Evolutionary conservation across 257 asterid species (phyloP), one percentile per base, ranked within the genome.

Genomic region (Petunia axillaris): DNA sequence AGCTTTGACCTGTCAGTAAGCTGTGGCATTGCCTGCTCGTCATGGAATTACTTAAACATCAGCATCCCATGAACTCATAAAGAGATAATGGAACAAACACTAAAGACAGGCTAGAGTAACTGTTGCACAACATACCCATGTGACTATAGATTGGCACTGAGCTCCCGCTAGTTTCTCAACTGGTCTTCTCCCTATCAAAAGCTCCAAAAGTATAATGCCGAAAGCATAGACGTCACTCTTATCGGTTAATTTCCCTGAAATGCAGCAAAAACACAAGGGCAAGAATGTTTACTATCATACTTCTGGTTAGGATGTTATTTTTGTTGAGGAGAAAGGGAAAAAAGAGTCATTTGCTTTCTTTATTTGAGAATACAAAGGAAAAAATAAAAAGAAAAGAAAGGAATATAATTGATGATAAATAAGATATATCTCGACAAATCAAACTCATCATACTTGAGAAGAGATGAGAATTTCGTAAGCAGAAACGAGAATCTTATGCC

Each of bases 141-240:
- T 87, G 75, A 91, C 97, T 83, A 93, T 90, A 46, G 97, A 95
- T 80, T 93, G 96, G 84, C 93, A 85, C 78, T 92, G 94, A 60
- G 91, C 83, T 84, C 89, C 97, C 5, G 85, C 83, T 48, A 89
- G 85, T 84, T 90, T 86, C 84, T 95, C 98, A 4, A 95, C 96
- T 15, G 97, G 97, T 79, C 90, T 89, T 87, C 90, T 87, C 79
- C 99, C 99, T 77, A 87, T 86, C 87, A 95, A 86, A 83, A 95
- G 98, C 90, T 95, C 98, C 84, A 95, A 87, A 41, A 93, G 99
- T 65, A 95, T 86, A 60, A 95, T 96, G 8, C 99, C 99, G 66
- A 92, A 95, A 41, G 97, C 96, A 79, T 93, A 95, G 73, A 95
- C 99, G 13, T 95, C 99, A 64, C 98, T 93, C 88, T 95, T 93